Evolutionary conservation across 257 asterid genomes (phyloP).

Genomic region (Ballota nigra): DNA sequence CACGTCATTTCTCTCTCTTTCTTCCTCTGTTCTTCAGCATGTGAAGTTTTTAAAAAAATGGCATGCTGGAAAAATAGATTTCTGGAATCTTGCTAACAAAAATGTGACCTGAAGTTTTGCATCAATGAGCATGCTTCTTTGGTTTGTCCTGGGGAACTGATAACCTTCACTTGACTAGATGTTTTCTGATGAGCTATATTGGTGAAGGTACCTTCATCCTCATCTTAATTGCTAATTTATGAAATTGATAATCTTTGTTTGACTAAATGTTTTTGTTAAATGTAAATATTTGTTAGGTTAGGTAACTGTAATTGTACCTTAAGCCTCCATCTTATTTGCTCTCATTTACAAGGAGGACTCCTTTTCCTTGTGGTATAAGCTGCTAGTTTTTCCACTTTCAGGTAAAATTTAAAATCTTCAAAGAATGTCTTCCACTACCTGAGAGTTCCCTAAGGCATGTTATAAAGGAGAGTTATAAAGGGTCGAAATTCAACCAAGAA

Average conservation of each 20-base stretch:
- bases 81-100: neutral
- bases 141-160: neutral
- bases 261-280: neutral
- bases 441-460: conserved; percentile 53
- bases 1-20: neutral
- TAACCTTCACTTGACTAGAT: conserved; percentile 9
- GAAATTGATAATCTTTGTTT: conserved; percentile 2
- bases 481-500: conserved; percentile 67
- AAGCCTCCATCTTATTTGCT: neutral
- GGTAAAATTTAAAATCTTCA: conserved; percentile 64
- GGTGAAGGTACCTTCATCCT: neutral
- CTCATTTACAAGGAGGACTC: neutral
- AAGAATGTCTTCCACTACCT: conserved; percentile 67
- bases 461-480: conserved; percentile 58
- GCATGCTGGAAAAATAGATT: neutral
- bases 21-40: neutral
- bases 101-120: neutral
- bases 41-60: neutral
- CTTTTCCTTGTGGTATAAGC: conserved; percentile 17
- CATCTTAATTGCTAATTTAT: neutral
- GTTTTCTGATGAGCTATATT: neutral
- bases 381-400: conserved; percentile 32
- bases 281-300: conserved; percentile 1
- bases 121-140: neutral
- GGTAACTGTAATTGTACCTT: neutral